Percentiles rank a stretch among this genome's conserved stretches.
These are phyloP conservation scores for Pinus tabuliformis DNA, from an alignment of 75 land plant species.

Conservation along the genomic window DNA sequence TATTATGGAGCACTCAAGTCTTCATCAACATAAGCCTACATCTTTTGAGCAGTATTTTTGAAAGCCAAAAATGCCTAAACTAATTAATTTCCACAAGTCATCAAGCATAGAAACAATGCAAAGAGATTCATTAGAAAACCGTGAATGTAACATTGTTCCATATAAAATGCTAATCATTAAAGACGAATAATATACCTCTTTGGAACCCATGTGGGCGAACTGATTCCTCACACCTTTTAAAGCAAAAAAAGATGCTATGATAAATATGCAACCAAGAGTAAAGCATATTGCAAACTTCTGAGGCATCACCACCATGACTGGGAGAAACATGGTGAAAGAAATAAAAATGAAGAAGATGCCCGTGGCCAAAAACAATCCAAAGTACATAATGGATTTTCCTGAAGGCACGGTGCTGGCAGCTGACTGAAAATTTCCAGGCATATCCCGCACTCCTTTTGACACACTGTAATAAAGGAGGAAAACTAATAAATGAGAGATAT, in stretches of 20 bases:
- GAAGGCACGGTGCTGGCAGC: constrained; percentile 87
- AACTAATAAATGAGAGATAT: no score
- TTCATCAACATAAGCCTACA: neutral
- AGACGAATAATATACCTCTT: constrained; percentile 57
- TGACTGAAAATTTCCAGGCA: constrained; percentile 89
- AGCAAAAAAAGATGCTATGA: constrained; percentile 97
- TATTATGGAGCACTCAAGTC: neutral
- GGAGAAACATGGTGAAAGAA: constrained; percentile 93
- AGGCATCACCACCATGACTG: constrained; percentile 95
- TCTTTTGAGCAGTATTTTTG: neutral
- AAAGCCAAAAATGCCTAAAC: constrained; percentile 1
- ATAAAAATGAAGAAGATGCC: constrained; percentile 93
- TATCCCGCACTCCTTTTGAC: constrained; percentile 85
- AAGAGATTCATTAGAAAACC: neutral
- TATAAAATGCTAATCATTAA: neutral
- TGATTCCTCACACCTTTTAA: constrained; percentile 90
- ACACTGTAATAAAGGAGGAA: constrained; percentile 16
- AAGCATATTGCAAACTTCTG: constrained; percentile 97
- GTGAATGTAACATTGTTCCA: neutral
- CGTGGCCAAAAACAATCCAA: constrained; percentile 75
- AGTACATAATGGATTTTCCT: constrained; percentile 82
- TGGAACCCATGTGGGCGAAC: constrained; percentile 85
- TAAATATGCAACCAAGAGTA: constrained; percentile 84
- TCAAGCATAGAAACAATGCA: no score
- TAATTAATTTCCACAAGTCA: neutral